Conservation (phyloP, 768 basidiomycete species). For the Tephrocybe sp. region DNA sequence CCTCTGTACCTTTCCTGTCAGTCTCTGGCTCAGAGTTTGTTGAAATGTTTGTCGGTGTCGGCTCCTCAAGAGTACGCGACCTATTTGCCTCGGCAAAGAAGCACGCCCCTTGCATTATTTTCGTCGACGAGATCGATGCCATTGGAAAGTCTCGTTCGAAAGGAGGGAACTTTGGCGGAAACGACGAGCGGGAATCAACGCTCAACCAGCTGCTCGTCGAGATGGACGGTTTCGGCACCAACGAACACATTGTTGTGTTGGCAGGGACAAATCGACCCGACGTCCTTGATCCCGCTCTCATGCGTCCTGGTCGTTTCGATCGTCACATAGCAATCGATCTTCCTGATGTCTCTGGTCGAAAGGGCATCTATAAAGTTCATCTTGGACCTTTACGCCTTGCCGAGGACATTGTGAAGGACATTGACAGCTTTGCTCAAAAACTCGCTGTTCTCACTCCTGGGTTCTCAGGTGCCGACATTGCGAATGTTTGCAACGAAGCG, state of each 20-base stretch:
- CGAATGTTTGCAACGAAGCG: slow-evolving; percentile 98
- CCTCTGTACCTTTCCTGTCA: slow-evolving; percentile 95
- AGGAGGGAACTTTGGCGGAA: slow-evolving; percentile 75
- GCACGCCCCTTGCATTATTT: slow-evolving; percentile 97
- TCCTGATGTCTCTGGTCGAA: slow-evolving; percentile 91
- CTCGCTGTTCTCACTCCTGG: slow-evolving; percentile 96
- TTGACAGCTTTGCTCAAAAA: slow-evolving; percentile 76
- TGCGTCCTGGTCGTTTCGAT: slow-evolving; percentile 98
- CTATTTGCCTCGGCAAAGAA: slow-evolving; percentile 97
- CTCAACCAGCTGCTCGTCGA: slow-evolving; percentile 97
- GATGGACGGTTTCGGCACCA: slow-evolving; percentile 99
- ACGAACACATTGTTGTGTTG: slow-evolving; percentile 93
- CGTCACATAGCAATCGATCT: slow-evolving; percentile 93
- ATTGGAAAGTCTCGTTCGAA: slow-evolving; percentile 92
- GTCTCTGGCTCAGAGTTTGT: slow-evolving; percentile 99
- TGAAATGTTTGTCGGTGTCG: slow-evolving; percentile 99
- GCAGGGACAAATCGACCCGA: slow-evolving; percentile 97
- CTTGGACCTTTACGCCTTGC: slow-evolving; percentile 78
- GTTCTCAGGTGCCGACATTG: slow-evolving; percentile 98
- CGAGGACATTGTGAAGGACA: slow-evolving; percentile 44
- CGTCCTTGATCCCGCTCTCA: slow-evolving; percentile 90
- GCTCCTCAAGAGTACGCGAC: slow-evolving; percentile 95
- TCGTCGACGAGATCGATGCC: slow-evolving; percentile 99
- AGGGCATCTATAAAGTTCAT: slow-evolving; percentile 93
- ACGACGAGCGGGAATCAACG: slow-evolving; percentile 97